phyloP scores from a whole-genome alignment of 495 filamentous ascomycete species.

The Penicillium tannophilum region DNA sequence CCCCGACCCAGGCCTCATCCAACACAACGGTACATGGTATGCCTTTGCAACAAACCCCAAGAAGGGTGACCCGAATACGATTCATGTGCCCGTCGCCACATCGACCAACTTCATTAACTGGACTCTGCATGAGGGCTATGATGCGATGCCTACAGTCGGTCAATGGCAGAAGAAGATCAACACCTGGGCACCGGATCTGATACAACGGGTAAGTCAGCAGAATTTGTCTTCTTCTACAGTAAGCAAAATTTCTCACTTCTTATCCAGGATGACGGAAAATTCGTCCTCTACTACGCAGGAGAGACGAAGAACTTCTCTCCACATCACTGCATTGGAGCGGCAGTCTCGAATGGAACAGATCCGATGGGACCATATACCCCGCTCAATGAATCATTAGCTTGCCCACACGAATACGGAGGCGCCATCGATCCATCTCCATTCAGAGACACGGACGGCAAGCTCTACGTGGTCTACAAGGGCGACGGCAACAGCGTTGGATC shows the following conservation, averaged over 20 bases:
- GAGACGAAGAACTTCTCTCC: conserved; percentile 31
- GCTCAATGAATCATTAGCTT: conserved; percentile 44
- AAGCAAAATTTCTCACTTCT: conserved; percentile 3
- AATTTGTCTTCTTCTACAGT: background rate
- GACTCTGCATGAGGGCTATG: conserved; percentile 29
- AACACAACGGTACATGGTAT: conserved; percentile 38
- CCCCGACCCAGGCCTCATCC: conserved; percentile 38
- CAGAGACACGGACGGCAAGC: conserved; percentile 48
- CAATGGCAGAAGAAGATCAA: conserved; percentile 29
- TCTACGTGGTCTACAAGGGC: conserved; percentile 61
- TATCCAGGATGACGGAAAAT: conserved; percentile 42
- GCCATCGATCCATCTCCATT: conserved; percentile 61
- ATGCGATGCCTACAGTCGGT: conserved; percentile 32
- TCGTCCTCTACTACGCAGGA: conserved; percentile 60
- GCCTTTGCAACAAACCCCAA: conserved; percentile 37
- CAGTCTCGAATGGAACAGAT: conserved; percentile 36
- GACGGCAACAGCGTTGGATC: conserved; percentile 60
- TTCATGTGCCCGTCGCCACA: conserved; percentile 35
- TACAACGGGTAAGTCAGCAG: conserved; percentile 31
- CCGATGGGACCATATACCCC: conserved; percentile 53
- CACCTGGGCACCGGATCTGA: conserved; percentile 41
- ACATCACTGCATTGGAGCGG: conserved; percentile 57
- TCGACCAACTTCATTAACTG: conserved; percentile 37
- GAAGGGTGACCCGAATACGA: conserved; percentile 20
- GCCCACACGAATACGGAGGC: conserved; percentile 52